These are phyloP conservation scores for Plenodomus biglobosus DNA, from an alignment of 2,329 filamentous ascomycete species.

Conservation along the genomic window DNA sequence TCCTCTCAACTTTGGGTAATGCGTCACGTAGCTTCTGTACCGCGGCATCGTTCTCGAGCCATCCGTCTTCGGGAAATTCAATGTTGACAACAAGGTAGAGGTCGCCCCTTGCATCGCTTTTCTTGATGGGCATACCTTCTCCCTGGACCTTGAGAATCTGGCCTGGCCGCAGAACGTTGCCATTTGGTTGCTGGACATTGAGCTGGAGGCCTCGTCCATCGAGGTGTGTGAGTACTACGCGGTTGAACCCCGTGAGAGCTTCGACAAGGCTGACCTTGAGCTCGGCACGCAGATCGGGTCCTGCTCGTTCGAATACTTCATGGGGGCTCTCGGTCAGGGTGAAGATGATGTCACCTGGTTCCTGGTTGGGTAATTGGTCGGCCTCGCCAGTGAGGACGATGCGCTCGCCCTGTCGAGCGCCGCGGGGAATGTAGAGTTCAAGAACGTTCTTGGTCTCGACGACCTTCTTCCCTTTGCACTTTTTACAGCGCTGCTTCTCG, in stretches of 20 bases:
- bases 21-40: slow-evolving; percentile 73
- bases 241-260: slow-evolving; percentile 83
- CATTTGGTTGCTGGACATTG: slow-evolving; percentile 67
- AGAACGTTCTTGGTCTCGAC: slow-evolving; percentile 88
- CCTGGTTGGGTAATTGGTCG: slow-evolving; percentile 85
- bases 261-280: slow-evolving; percentile 81
- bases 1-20: slow-evolving; percentile 62
- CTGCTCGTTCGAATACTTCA: slow-evolving; percentile 77
- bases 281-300: slow-evolving; percentile 79
- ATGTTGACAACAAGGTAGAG: slow-evolving; percentile 85
- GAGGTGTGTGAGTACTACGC: slow-evolving; percentile 87
- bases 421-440: slow-evolving; percentile 92
- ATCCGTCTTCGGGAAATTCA: slow-evolving; percentile 84
- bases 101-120: slow-evolving; percentile 79
- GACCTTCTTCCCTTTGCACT: slow-evolving; percentile 92
- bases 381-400: slow-evolving; percentile 92
- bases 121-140: slow-evolving; percentile 94
- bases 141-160: slow-evolving; percentile 83
- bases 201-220: slow-evolving; percentile 89
- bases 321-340: slow-evolving; percentile 80
- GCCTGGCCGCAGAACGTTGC: slow-evolving; percentile 78
- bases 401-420: slow-evolving; percentile 75
- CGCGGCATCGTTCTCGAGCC: slow-evolving; percentile 69
- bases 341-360: slow-evolving; percentile 92
- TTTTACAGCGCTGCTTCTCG: slow-evolving; percentile 98